Percentiles rank a stretch among this genome's conserved stretches.
Evolutionary conservation across 2,329 filamentous ascomycete genomes (phyloP).

Genomic region (Nothopassalora personata): DNA sequence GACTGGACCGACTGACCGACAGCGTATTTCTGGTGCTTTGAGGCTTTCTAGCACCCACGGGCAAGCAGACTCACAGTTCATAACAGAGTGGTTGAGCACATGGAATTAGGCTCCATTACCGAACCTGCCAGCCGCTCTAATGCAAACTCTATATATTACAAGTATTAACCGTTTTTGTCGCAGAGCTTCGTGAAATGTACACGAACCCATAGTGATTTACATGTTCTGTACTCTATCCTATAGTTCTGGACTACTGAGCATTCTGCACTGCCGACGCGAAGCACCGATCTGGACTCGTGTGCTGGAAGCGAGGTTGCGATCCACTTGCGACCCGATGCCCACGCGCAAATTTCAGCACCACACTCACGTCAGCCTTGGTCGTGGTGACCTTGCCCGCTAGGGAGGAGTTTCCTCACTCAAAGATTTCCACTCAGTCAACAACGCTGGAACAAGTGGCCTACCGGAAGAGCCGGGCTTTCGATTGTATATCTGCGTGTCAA

Average conservation of each 20-base stretch:
- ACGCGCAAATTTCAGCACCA: neutral
- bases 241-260: neutral
- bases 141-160: neutral
- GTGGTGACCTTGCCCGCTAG: neutral
- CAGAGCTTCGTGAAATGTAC: neutral
- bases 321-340: conserved; percentile 1
- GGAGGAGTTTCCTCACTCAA: neutral
- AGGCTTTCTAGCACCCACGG: neutral
- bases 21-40: neutral
- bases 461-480: neutral
- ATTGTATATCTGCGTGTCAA: neutral
- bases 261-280: neutral
- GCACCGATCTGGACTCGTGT: conserved; percentile 4
- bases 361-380: conserved; percentile 1
- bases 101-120: conserved; percentile 1
- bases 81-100: neutral
- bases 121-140: neutral
- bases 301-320: conserved; percentile 9
- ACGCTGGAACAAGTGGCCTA: neutral
- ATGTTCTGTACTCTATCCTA: too few species aligned
- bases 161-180: neutral
- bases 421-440: neutral
- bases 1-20: neutral
- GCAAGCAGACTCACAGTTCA: neutral
- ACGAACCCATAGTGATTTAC: neutral